These are phyloP conservation scores for Oxytropis ochrocephala DNA, from an alignment of 306 rosid genomes.

Conservation along the genomic window DNA sequence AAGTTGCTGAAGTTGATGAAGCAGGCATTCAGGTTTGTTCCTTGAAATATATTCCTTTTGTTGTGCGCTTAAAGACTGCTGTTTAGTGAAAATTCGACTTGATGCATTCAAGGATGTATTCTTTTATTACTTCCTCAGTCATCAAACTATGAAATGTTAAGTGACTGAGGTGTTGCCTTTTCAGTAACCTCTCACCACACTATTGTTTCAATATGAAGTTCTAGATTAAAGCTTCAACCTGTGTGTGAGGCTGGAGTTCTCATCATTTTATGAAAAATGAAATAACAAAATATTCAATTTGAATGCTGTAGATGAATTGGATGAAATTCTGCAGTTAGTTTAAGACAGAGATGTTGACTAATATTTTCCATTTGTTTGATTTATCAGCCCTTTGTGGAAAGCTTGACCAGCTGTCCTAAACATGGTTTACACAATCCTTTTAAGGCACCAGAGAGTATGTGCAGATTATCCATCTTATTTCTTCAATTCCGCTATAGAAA, in stretches of 20 bases:
- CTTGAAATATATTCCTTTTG: slow-evolving; percentile 14
- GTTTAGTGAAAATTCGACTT: neutral
- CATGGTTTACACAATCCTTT: slow-evolving; percentile 96
- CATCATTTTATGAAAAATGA: slow-evolving; percentile 6
- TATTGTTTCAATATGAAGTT: neutral
- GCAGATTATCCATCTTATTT: slow-evolving; percentile 5
- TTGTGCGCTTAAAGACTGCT: neutral
- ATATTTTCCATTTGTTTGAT: slow-evolving; percentile 11
- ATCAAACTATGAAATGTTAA: slow-evolving; percentile 7
- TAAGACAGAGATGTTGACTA: slow-evolving; percentile 2
- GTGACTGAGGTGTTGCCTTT: slow-evolving; percentile 6
- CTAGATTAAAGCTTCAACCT: slow-evolving; percentile 2
- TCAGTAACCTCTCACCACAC: neutral
- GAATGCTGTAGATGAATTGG: slow-evolving; percentile 6
- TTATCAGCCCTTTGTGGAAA: slow-evolving; percentile 72
- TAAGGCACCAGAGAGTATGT: slow-evolving; percentile 85
- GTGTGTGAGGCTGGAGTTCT: neutral
- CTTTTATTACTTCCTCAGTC: neutral
- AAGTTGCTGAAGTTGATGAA: slow-evolving; percentile 85
- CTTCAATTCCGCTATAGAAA: neutral
- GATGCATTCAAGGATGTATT: neutral
- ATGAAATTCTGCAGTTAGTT: slow-evolving; percentile 4
- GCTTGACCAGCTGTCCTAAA: slow-evolving; percentile 86
- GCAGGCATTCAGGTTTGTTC: slow-evolving; percentile 60
- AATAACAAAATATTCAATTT: neutral